Conservation (phyloP, 1,284 basidiomycete species). For the Ganoderma multipileum region DNA sequence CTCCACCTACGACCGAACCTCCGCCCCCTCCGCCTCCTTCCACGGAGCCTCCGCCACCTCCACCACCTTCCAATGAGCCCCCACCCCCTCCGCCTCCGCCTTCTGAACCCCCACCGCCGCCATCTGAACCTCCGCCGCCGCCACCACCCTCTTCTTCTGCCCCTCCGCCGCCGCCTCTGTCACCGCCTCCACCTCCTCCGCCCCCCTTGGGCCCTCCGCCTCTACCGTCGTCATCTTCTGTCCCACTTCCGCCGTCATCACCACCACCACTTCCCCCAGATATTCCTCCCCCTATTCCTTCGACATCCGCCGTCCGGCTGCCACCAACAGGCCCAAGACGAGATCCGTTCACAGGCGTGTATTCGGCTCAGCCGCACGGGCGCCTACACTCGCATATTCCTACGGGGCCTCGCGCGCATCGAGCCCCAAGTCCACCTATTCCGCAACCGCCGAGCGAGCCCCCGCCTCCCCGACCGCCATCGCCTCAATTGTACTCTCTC, state of each 20-base stretch:
- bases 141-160: conserved; percentile 31
- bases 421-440: conserved; percentile 27
- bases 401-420: conserved; percentile 20
- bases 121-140: conserved; percentile 30
- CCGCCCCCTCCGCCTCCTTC: conserved; percentile 40
- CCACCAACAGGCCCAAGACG: conserved; percentile 35
- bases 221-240: conserved; percentile 20
- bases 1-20: conserved; percentile 30
- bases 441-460: conserved; percentile 33
- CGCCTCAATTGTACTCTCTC: conserved; percentile 43
- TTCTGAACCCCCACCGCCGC: conserved; percentile 24
- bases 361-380: conserved; percentile 18
- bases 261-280: conserved; percentile 31
- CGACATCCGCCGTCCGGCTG: conserved; percentile 22
- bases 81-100: conserved; percentile 35
- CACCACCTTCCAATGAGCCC: conserved; percentile 32
- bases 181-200: conserved; percentile 30
- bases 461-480: conserved; percentile 37
- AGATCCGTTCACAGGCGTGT: conserved; percentile 18
- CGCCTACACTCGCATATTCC: conserved; percentile 19
- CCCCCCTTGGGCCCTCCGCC: conserved; percentile 27
- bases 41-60: conserved; percentile 36
- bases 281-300: conserved; percentile 24
- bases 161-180: conserved; percentile 33
- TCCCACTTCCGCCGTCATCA: conserved; percentile 27